Evolutionary conservation across 1,284 basidiomycete genomes (phyloP), one percentile per base, ranked within the genome.

Genomic region (Takashimella koratensis): DNA sequence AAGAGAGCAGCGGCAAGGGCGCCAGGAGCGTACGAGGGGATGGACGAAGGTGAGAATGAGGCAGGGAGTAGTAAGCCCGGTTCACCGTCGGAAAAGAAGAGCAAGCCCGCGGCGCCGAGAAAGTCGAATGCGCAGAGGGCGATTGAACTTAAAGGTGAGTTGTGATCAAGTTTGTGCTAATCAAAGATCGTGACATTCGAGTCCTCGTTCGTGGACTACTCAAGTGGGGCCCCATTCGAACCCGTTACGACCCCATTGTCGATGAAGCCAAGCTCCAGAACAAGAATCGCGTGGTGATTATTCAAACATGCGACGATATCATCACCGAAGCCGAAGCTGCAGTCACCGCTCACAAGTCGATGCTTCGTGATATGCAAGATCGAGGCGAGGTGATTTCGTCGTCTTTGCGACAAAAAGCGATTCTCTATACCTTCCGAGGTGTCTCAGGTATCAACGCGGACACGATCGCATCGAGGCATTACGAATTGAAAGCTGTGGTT

Each of bases 391-490:
- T 87, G 0, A 79, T 81, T 57, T 77, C 76, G 16, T 75, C 75
- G 22, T 73, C 77, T 22, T 58, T 76, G 26, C 63, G 76, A 5
- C 76, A 78, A 59, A 97, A 98, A 75, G 96, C 95, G 0, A 90
- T 98, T 47, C 82, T 98, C 41, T 88, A 98, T 62, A 86, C 86
- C 13, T 97, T 87, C 80, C 85, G 88, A 55, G 87, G 86, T 51
- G 91, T 98, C 52, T 82, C 86, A 53, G 91, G 90, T 66, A 92
- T 98, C 80, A 99, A 99, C 71, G 96, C 96, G 19, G 95, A 98
- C 75, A 98, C 96, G 0, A 88, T 97, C 40, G 82, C 97, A 49
- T 90, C 89, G 19, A 85, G 96, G 36, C 82, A 90, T 73, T 86
- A 88, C 48, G 94, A 97, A 73, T 83, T 99, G 51, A 87, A 86